Conservation (phyloP, 768 basidiomycete genomes). For the Chalciporus sphaerocephalus region DNA sequence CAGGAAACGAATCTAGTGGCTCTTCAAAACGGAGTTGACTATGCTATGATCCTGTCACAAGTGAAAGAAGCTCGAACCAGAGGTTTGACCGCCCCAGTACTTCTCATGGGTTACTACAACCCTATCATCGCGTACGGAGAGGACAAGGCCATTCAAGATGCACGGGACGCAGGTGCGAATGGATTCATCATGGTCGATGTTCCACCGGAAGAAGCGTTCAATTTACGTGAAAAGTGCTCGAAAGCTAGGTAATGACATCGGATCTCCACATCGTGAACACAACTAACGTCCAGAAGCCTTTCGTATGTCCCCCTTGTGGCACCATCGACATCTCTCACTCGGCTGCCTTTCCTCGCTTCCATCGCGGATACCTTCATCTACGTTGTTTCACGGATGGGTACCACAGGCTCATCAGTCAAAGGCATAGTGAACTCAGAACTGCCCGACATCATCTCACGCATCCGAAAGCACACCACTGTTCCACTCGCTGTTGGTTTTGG, state of each 20-base stretch:
- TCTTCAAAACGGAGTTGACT: constrained; percentile 75
- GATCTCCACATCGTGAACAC: not conserved
- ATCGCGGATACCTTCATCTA: constrained; percentile 99
- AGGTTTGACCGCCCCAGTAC: constrained; percentile 79
- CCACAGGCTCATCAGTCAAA: constrained; percentile 84
- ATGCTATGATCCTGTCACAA: constrained; percentile 65
- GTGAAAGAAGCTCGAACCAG: constrained; percentile 74
- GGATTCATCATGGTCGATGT: constrained; percentile 98
- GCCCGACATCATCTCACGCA: constrained; percentile 78
- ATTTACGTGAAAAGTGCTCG: constrained; percentile 85
- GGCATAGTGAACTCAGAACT: constrained; percentile 70
- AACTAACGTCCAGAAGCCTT: constrained; percentile 46
- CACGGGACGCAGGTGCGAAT: constrained; percentile 88
- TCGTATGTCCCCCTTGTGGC: constrained; percentile 95
- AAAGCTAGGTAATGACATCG: constrained; percentile 53
- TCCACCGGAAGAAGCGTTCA: constrained; percentile 92
- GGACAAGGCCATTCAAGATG: constrained; percentile 88
- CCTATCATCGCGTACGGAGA: constrained; percentile 94
- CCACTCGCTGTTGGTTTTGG: constrained; percentile 97
- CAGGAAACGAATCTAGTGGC: constrained; percentile 87
- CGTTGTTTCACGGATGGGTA: constrained; percentile 99
- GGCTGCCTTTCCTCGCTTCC: constrained; percentile 85
- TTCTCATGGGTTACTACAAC: constrained; percentile 79
- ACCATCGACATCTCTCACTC: constrained; percentile 82
- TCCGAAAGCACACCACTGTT: constrained; percentile 71